These are phyloP conservation scores for Pythium dissotocum DNA, from an alignment of 352 stramenopile species.

Conservation along the genomic window DNA sequence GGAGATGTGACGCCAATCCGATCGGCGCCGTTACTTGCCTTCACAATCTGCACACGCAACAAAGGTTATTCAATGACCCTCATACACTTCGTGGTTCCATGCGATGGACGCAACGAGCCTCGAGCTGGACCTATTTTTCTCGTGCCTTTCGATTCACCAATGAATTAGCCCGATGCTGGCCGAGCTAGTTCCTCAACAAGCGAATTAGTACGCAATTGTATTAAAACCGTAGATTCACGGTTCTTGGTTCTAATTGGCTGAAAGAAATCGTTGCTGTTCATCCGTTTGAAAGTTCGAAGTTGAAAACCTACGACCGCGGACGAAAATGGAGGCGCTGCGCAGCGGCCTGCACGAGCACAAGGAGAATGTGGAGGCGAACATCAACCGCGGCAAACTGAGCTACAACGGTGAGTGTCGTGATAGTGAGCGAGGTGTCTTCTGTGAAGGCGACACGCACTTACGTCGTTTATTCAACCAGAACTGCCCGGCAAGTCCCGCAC, in stretches of 20 bases:
- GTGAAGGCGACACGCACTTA: not conserved
- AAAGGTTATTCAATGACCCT: too few species aligned
- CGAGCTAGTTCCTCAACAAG: too few species aligned
- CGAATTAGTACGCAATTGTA: not conserved
- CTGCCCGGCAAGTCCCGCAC: constrained; percentile 16
- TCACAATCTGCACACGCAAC: too few species aligned
- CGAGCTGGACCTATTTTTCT: too few species aligned
- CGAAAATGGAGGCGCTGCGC: constrained; percentile 52
- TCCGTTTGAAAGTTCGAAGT: constrained; percentile 18
- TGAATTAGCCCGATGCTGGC: too few species aligned
- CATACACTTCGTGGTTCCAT: too few species aligned
- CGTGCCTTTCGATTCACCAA: too few species aligned
- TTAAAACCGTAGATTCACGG: constrained; percentile 8
- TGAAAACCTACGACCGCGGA: not conserved
- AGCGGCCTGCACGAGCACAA: constrained; percentile 51
- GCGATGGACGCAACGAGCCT: too few species aligned
- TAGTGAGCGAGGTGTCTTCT: not conserved
- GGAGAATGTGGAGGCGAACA: constrained; percentile 61
- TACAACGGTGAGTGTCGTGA: constrained; percentile 26
- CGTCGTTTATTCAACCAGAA: constrained; percentile 4
- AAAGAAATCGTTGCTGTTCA: not conserved
- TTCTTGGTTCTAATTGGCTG: constrained; percentile 6
- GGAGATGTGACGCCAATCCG: too few species aligned
- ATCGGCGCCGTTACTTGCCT: too few species aligned
- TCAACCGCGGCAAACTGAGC: constrained; percentile 34